phyloP scores from a whole-genome alignment of 78 protist species.

The Anaeramoeba flamelloides region DNA sequence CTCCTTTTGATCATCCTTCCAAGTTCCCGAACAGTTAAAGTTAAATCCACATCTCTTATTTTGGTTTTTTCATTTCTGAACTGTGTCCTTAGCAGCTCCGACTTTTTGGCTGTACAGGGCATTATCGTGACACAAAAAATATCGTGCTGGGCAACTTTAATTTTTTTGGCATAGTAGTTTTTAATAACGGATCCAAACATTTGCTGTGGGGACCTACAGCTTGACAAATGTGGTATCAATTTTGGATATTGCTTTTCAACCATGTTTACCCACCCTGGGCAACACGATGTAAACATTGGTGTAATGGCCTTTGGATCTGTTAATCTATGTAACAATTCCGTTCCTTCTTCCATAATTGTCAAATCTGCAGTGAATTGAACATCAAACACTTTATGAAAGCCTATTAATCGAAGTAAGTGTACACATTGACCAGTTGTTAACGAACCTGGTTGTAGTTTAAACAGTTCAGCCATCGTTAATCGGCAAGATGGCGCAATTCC shows the following conservation, averaged over 20 bases:
- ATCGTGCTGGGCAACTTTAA: neutral
- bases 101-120: slow-evolving; percentile 37
- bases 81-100: slow-evolving; percentile 8
- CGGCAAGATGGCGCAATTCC: slow-evolving; percentile 36
- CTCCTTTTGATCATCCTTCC: slow-evolving; percentile 1
- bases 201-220: slow-evolving; percentile 17
- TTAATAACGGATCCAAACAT: slow-evolving; percentile 18
- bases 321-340: slow-evolving; percentile 22
- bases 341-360: slow-evolving; percentile 47
- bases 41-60: slow-evolving; percentile 6
- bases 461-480: slow-evolving; percentile 24
- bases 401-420: neutral
- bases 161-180: neutral
- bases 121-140: slow-evolving; percentile 12
- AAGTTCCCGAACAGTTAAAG: slow-evolving; percentile 27
- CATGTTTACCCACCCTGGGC: slow-evolving; percentile 40
- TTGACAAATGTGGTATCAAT: slow-evolving; percentile 24
- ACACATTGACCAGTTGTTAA: slow-evolving; percentile 9
- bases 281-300: slow-evolving; percentile 47
- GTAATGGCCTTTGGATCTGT: neutral
- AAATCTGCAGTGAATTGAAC: slow-evolving; percentile 36
- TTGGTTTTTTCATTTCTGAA: neutral
- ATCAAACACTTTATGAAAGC: slow-evolving; percentile 33
- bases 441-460: slow-evolving; percentile 25
- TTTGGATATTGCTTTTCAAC: slow-evolving; percentile 19